phyloP scores from a whole-genome alignment of 1,139 yeast species.

The Pichia sp. region DNA sequence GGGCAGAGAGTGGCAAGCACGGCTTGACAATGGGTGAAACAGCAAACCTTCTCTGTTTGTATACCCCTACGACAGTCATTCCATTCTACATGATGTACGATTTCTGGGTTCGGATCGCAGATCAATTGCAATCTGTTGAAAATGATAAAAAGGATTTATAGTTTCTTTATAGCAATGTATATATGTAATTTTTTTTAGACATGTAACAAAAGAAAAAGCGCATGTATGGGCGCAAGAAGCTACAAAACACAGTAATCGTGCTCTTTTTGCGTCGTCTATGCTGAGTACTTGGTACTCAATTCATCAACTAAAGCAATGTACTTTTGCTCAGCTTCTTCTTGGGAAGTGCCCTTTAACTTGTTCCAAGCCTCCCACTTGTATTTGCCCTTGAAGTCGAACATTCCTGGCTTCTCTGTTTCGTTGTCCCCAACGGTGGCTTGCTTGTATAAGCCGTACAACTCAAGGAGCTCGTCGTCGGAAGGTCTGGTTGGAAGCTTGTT shows the following conservation, averaged over 20 bases:
- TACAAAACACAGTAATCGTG: too few relatives aligned
- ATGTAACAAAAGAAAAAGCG: too few relatives aligned
- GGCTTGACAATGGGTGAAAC: constrained; percentile 39
- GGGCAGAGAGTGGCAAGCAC: constrained; percentile 30
- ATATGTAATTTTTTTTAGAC: neutral
- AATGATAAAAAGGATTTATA: constrained; percentile 4
- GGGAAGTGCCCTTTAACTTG: constrained; percentile 74
- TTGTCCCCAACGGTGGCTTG: constrained; percentile 98
- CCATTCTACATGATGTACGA: constrained; percentile 58
- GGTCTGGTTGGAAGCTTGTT: constrained; percentile 75
- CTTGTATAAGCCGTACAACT: constrained; percentile 85
- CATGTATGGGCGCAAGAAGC: too few relatives aligned
- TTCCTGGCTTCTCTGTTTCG: constrained; percentile 75
- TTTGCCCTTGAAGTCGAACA: constrained; percentile 90
- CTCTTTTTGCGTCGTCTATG: neutral
- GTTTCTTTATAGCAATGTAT: neutral
- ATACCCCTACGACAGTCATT: constrained; percentile 63
- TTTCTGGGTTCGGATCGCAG: constrained; percentile 20
- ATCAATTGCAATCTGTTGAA: neutral
- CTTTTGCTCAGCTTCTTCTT: constrained; percentile 86
- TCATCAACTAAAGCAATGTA: constrained; percentile 73
- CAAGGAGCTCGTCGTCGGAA: constrained; percentile 76
- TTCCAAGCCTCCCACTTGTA: constrained; percentile 99
- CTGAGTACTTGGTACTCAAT: constrained; percentile 49
- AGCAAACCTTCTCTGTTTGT: constrained; percentile 45